Evolutionary conservation across 768 basidiomycete genomes (phyloP).

Genomic region (Suillus decipiens): DNA sequence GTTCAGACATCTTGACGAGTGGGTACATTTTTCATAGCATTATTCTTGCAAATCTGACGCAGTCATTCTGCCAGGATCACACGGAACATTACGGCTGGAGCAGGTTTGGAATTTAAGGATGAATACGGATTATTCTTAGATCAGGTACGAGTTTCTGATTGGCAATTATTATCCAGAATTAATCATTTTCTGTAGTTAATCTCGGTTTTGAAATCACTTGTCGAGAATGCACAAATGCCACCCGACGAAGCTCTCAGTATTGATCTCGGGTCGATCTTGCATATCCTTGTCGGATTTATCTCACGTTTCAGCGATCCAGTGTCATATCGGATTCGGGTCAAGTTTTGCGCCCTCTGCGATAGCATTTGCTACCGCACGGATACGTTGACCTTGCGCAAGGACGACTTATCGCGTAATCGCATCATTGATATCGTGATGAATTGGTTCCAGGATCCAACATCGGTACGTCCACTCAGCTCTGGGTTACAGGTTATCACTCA

Average conservation of each 20-base stretch:
- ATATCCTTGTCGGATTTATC: slow-evolving; percentile 64
- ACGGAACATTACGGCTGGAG: slow-evolving; percentile 49
- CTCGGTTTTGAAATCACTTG: slow-evolving; percentile 70
- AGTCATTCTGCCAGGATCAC: slow-evolving; percentile 43
- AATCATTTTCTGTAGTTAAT: slow-evolving; percentile 53
- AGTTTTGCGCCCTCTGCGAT: slow-evolving; percentile 75
- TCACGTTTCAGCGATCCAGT: slow-evolving; percentile 56
- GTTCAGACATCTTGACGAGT: slow-evolving; percentile 76
- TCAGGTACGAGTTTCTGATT: slow-evolving; percentile 50
- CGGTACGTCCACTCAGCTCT: slow-evolving; percentile 40
- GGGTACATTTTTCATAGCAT: slow-evolving; percentile 28
- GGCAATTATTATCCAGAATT: slow-evolving; percentile 9
- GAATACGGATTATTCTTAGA: slow-evolving; percentile 61
- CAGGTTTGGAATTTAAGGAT: slow-evolving; percentile 42
- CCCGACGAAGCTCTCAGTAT: slow-evolving; percentile 62
- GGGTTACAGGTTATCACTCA: slow-evolving; percentile 4
- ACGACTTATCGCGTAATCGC: slow-evolving; percentile 63
- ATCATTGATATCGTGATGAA: slow-evolving; percentile 77
- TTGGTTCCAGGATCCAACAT: slow-evolving; percentile 65
- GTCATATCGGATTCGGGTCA: slow-evolving; percentile 67
- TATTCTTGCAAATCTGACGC: slow-evolving; percentile 1
- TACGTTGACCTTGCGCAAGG: slow-evolving; percentile 63
- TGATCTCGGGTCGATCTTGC: slow-evolving; percentile 62
- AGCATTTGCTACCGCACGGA: slow-evolving; percentile 64
- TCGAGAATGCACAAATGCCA: slow-evolving; percentile 66